These are phyloP conservation scores for Pseudocercospora fijiensis DNA, from an alignment of 2,329 filamentous ascomycete species.

Conservation along the genomic window DNA sequence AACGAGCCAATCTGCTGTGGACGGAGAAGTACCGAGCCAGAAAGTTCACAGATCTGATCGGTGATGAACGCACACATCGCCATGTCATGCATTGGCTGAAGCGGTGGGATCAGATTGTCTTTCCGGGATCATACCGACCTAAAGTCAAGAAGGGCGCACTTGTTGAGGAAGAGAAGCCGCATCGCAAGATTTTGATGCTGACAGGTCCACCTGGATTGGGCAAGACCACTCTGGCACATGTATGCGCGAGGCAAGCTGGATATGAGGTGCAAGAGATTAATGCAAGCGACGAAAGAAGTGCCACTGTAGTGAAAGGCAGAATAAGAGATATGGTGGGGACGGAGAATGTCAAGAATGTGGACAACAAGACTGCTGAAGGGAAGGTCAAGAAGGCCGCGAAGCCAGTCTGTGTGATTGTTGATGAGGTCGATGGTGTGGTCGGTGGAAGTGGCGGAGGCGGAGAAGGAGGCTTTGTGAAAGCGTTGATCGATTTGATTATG, in stretches of 20 bases:
- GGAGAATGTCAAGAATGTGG: conserved; percentile 79
- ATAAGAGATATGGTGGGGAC: conserved; percentile 92
- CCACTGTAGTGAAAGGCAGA: conserved; percentile 82
- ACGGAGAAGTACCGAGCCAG: conserved; percentile 95
- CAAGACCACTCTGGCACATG: conserved; percentile 94
- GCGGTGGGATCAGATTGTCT: conserved; percentile 88
- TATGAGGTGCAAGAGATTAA: conserved; percentile 98
- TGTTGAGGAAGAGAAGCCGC: conserved; percentile 63
- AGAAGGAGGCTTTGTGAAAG: conserved; percentile 93
- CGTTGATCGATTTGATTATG: conserved; percentile 83
- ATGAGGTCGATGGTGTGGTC: conserved; percentile 94
- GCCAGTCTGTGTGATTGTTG: conserved; percentile 89
- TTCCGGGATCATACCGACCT: conserved; percentile 68
- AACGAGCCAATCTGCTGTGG: conserved; percentile 67
- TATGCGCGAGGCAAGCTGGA: conserved; percentile 90
- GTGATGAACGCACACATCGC: conserved; percentile 90
- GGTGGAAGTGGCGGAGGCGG: conserved; percentile 69
- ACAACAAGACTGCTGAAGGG: conserved; percentile 49
- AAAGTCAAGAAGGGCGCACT: conserved; percentile 50
- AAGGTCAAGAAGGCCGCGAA: conserved; percentile 71
- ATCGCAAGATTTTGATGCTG: conserved; percentile 84
- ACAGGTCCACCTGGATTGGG: conserved; percentile 90
- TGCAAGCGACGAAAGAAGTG: conserved; percentile 90
- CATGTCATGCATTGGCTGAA: conserved; percentile 91
- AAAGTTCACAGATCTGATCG: conserved; percentile 88